Conservation (phyloP, 805 yeast genomes). For the Myxozyma neotropica region DNA sequence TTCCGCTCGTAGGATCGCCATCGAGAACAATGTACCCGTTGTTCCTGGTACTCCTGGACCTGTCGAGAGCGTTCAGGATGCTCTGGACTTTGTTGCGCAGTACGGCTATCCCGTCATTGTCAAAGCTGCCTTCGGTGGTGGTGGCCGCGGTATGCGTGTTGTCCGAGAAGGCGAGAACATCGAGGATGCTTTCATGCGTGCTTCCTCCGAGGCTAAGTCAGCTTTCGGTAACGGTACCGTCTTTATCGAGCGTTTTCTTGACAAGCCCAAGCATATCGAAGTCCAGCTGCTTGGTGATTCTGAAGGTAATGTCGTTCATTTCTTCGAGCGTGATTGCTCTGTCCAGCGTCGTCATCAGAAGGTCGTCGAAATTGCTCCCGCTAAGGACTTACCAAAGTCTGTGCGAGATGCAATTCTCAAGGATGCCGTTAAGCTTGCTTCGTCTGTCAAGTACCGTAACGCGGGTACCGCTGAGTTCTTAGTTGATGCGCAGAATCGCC, state of each 20-base stretch:
- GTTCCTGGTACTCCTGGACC: slow-evolving; percentile 99
- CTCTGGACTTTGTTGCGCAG: slow-evolving; percentile 72
- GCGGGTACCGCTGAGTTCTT: slow-evolving; percentile 99
- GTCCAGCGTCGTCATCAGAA: slow-evolving; percentile 99
- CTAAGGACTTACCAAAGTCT: slow-evolving; percentile 76
- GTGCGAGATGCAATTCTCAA: slow-evolving; percentile 90
- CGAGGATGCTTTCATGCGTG: slow-evolving; percentile 88
- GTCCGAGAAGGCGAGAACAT: slow-evolving; percentile 95
- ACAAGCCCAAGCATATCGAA: slow-evolving; percentile 96
- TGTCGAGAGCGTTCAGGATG: slow-evolving; percentile 76
- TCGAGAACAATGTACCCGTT: slow-evolving; percentile 78
- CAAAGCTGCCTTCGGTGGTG: slow-evolving; percentile 99
- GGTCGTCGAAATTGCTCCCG: slow-evolving; percentile 98
- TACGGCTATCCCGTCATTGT: slow-evolving; percentile 96
- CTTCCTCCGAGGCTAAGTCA: slow-evolving; percentile 89
- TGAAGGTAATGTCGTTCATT: slow-evolving; percentile 91
- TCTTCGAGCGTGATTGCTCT: slow-evolving; percentile 98
- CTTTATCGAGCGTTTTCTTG: slow-evolving; percentile 92
- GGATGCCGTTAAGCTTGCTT: slow-evolving; percentile 93
- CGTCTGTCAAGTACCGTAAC: slow-evolving; percentile 84
- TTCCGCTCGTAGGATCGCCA: slow-evolving; percentile 86
- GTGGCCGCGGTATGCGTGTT: slow-evolving; percentile 99
- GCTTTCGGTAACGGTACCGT: slow-evolving; percentile 99
- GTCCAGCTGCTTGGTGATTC: slow-evolving; percentile 93
- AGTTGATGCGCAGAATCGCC: slow-evolving; percentile 91